Percentiles rank a stretch among this genome's conserved stretches.
Evolutionary conservation across 1,284 basidiomycete species (phyloP).

Genomic region (Sphagnurus paluster): DNA sequence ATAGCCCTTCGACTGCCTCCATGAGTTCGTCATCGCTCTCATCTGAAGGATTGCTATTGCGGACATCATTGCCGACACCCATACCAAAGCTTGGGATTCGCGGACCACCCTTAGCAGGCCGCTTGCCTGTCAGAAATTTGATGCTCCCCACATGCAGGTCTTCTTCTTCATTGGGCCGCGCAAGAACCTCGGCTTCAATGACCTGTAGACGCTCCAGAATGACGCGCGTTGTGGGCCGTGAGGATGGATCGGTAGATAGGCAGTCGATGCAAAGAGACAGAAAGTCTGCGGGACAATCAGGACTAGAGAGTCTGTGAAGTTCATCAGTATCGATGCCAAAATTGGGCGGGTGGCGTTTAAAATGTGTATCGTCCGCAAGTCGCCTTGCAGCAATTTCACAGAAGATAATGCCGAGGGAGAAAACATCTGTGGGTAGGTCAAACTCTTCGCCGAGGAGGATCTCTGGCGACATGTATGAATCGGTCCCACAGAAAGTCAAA

Average conservation of each 20-base stretch:
- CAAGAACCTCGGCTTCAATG: conserved; percentile 81
- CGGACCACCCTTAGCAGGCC: conserved; percentile 58
- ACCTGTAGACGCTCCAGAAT: conserved; percentile 74
- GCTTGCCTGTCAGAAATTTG: conserved; percentile 70
- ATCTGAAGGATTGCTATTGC: conserved; percentile 42
- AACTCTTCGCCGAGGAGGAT: conserved; percentile 91
- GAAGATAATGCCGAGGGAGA: conserved; percentile 93
- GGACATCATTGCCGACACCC: conserved; percentile 64
- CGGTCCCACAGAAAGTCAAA: conserved; percentile 95
- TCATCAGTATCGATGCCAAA: conserved; percentile 83
- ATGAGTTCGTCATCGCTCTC: conserved; percentile 73
- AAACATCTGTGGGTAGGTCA: conserved; percentile 91
- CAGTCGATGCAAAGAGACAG: conserved; percentile 82
- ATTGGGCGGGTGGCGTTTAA: conserved; percentile 75
- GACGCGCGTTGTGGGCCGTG: conserved; percentile 75
- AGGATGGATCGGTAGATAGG: conserved; percentile 62
- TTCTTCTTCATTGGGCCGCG: conserved; percentile 61
- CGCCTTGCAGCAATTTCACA: conserved; percentile 88
- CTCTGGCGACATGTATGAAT: conserved; percentile 93
- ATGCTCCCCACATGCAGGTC: conserved; percentile 85
- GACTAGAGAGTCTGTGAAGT: conserved; percentile 66
- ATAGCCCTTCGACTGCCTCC: conserved; percentile 61
- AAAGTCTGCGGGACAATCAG: conserved; percentile 81
- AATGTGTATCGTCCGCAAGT: conserved; percentile 80
- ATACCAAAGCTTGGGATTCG: conserved; percentile 86